Conservation (phyloP, 768 basidiomycete genomes). For the Termitomyces titanicus region DNA sequence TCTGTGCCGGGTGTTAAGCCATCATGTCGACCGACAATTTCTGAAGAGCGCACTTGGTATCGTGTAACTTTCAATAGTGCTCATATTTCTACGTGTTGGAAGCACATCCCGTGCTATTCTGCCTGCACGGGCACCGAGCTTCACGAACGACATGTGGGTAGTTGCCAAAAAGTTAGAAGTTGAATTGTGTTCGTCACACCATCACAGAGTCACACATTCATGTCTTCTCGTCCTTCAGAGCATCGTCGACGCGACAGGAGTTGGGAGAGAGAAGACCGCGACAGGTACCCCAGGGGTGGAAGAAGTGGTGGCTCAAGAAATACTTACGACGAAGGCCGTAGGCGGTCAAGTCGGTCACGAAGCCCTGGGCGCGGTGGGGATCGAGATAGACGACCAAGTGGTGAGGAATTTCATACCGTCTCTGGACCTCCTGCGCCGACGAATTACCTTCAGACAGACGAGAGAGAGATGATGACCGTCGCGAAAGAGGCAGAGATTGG, state of each 20-base stretch:
- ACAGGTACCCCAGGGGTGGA: conserved; percentile 39
- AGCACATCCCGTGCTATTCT: not conserved
- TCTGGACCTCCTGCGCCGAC: not conserved
- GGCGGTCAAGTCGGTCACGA: conserved; percentile 47
- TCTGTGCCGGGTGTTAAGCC: not conserved
- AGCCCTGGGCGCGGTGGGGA: conserved; percentile 42
- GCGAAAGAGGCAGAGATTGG: conserved; percentile 31
- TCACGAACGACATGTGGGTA: conserved; percentile 6
- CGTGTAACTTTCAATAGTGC: not conserved
- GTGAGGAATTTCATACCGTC: conserved; percentile 7
- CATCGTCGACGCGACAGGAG: conserved; percentile 58
- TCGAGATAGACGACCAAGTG: conserved; percentile 32
- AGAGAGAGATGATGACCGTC: conserved; percentile 38
- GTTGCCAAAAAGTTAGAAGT: not conserved
- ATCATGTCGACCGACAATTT: not conserved
- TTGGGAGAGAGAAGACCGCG: conserved; percentile 57
- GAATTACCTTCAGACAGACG: conserved; percentile 26
- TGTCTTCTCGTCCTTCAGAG: conserved; percentile 54
- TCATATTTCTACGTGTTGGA: not conserved
- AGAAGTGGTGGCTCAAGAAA: conserved; percentile 30
- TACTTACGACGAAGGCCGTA: conserved; percentile 36
- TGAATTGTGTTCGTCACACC: conserved; percentile 11
- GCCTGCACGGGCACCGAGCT: not conserved
- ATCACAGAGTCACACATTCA: conserved; percentile 21
- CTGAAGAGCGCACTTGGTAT: not conserved